Evolutionary conservation across 140 eudicot species (phyloP).

Genomic region (Oenanthe javanica): DNA sequence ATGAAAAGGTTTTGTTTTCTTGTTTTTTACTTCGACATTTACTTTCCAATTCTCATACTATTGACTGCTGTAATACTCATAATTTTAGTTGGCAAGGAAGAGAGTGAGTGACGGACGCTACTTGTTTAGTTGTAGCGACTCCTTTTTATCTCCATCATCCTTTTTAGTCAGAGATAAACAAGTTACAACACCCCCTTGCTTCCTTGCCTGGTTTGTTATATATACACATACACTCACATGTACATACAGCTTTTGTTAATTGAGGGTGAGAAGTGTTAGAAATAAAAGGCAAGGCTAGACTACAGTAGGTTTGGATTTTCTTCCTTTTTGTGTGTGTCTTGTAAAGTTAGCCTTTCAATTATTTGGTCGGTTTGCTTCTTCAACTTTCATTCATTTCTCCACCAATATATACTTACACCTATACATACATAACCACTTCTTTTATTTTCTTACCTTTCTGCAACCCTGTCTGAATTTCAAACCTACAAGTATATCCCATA

Average conservation of each 20-base stretch:
- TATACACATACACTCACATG: neutral
- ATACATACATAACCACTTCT: neutral
- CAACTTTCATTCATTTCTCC: neutral
- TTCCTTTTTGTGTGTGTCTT: neutral
- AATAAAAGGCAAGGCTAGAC: neutral
- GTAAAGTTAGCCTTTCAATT: neutral
- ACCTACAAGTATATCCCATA: neutral
- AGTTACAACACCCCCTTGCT: neutral
- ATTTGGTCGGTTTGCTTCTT: slow-evolving; percentile 7
- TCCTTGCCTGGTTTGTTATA: neutral
- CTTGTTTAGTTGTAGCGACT: neutral
- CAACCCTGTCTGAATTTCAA: neutral
- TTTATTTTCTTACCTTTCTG: neutral
- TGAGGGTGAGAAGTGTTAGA: neutral
- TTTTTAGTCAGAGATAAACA: neutral
- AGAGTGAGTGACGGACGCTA: neutral
- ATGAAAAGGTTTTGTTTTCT: slow-evolving; percentile 12
- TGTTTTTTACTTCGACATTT: neutral
- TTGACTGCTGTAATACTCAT: too few species aligned
- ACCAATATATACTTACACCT: neutral
- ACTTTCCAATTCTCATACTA: neutral
- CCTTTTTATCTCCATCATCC: neutral
- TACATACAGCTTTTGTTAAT: neutral
- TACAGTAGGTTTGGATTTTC: neutral
- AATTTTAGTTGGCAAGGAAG: neutral